Base-by-base conservation (phyloP, 108 stramenopile species). In the Aurantiochytrium sp. region DNA sequence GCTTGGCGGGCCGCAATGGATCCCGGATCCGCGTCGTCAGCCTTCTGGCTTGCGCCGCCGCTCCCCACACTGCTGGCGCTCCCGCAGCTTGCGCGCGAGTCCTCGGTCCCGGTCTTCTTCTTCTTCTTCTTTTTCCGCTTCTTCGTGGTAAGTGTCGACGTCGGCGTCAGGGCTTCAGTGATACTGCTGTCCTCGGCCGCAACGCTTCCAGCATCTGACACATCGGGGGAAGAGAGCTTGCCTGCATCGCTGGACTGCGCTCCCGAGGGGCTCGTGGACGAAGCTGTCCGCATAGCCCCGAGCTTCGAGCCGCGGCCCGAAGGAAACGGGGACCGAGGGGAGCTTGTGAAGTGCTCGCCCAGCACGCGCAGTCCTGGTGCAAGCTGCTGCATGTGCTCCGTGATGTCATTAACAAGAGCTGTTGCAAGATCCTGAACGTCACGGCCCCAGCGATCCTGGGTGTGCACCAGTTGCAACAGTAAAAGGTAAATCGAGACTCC, bases 81-180 rank as follows among this genome's bases (percentile, higher is more conserved):
- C 14, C 55, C 16, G 0, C 35, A 35, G 35, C 35, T 35, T 35
- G 35, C 35, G 35, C 35, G 35, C 35, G 35, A 35, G 35, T 35
- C 35, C 16, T 16, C 55, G 55, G 76, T 35, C 43, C 49, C 45
- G 0, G 45, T 16, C 51, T 83, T 83, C n/a, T 83, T 83, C 76
- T 83, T 83, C 76, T 83, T 83, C 51, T 83, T 83, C 76, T 83
- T 83, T 6, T 47, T 83, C 19, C 51, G 45, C 76, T 83, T 83
- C 23, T 83, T 69, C 1, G 14, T 18, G 14, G 55, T 57, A 57
- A 57, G 55, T 16, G 55, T 35, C 35, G 35, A 35, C 35, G 35
- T 35, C 35, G 35, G 35, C 35, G 55, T 57, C 55, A 16, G 3
- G 55, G 55, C 55, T 57, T 16, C 55, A 8, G 55, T 16, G 8